Evolutionary conservation across 129 eudicot genomes (phyloP).

Genomic region (Arctium lappa): DNA sequence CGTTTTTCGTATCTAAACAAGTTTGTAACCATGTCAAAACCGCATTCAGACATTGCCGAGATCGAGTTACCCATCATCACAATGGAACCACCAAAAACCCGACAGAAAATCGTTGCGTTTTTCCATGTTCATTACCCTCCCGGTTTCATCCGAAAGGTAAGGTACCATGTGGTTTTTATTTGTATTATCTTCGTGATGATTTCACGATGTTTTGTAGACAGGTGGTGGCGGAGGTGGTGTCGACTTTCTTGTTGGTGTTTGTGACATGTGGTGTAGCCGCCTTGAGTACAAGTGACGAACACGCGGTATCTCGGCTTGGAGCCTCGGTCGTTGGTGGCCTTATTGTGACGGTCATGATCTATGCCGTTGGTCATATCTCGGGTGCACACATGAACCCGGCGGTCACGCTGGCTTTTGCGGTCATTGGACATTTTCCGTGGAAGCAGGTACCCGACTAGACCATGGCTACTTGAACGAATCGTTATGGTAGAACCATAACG

Average conservation of each 20-base stretch:
- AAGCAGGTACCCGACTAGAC: conserved; percentile 41
- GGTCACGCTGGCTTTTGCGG: conserved; percentile 81
- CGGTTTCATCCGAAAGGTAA: conserved; percentile 39
- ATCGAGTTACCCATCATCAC: neutral
- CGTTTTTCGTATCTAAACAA: neutral
- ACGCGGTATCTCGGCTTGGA: conserved; percentile 56
- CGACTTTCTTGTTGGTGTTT: conserved; percentile 77
- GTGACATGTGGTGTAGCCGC: conserved; percentile 79
- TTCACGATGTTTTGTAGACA: neutral
- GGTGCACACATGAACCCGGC: conserved; percentile 99
- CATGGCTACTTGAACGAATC: neutral
- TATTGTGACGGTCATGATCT: conserved; percentile 86
- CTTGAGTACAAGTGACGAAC: conserved; percentile 41
- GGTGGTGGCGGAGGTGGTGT: conserved; percentile 73
- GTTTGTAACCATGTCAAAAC: neutral
- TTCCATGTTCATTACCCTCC: conserved; percentile 27
- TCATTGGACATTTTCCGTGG: conserved; percentile 70
- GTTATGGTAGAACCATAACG: neutral
- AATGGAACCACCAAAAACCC: neutral
- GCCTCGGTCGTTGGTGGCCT: conserved; percentile 82
- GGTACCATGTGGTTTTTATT: neutral
- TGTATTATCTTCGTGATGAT: neutral
- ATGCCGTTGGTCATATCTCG: conserved; percentile 89
- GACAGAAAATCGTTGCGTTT: neutral
- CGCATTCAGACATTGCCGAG: neutral